These are phyloP conservation scores for Rhizopus sp. DNA, from an alignment of 371 early-diverging fungal genomes.

Conservation along the genomic window DNA sequence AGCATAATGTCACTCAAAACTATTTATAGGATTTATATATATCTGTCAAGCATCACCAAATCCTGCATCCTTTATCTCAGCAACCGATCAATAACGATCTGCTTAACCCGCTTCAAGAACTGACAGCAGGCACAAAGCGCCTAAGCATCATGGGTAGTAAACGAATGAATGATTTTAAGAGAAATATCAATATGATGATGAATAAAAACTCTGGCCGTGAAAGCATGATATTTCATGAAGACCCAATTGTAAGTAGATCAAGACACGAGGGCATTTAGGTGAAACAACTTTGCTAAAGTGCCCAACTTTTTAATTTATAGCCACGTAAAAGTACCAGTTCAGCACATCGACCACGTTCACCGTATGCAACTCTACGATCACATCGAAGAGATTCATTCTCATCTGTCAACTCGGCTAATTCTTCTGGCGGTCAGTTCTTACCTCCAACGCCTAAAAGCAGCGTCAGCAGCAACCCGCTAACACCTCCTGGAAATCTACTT, in stretches of 20 bases:
- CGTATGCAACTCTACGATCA: constrained; percentile 2
- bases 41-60: constrained; percentile 75
- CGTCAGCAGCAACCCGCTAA: neutral
- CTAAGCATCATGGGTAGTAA: constrained; percentile 23
- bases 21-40: constrained; percentile 67
- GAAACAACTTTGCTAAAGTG: neutral
- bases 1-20: neutral
- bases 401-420: constrained; percentile 13
- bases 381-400: constrained; percentile 20
- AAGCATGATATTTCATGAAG: constrained; percentile 33
- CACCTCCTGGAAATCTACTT: constrained; percentile 2
- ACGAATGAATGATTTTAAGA: constrained; percentile 33
- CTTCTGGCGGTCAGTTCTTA: constrained; percentile 2
- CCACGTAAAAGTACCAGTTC: constrained; percentile 36
- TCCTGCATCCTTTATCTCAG: constrained; percentile 61
- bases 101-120: neutral
- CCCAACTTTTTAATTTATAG: constrained; percentile 10
- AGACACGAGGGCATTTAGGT: too few species aligned
- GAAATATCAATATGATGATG: constrained; percentile 35
- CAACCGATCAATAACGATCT: constrained; percentile 8
- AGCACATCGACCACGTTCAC: constrained; percentile 1
- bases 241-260: constrained; percentile 23
- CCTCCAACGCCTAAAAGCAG: constrained; percentile 2
- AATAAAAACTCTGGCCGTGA: constrained; percentile 26
- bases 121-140: constrained; percentile 2